phyloP scores from a whole-genome alignment of 2,329 filamentous ascomycete genomes.

The Beauveria varroae region DNA sequence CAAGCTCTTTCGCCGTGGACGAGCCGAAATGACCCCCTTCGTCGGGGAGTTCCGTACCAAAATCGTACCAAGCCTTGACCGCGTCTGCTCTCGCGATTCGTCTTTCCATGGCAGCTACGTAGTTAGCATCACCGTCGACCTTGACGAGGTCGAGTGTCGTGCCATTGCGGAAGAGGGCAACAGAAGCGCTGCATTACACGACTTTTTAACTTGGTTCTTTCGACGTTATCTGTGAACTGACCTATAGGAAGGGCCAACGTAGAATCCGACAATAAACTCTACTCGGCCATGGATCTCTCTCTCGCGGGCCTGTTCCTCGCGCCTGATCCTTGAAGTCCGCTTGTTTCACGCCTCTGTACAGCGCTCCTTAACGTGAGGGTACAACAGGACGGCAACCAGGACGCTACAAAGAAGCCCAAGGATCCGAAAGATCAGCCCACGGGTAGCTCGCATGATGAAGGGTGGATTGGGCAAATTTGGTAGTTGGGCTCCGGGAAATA shows the following conservation, averaged over 20 bases:
- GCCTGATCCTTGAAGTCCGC: background rate
- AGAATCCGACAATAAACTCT: background rate
- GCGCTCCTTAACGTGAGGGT: background rate
- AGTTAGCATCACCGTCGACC: background rate
- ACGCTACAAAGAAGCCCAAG: background rate
- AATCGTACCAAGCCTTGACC: background rate
- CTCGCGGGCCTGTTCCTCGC: background rate
- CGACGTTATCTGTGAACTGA: background rate
- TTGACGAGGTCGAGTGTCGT: background rate
- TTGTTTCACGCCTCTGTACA: background rate
- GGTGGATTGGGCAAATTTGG: no score
- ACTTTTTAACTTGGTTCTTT: background rate
- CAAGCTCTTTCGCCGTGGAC: background rate
- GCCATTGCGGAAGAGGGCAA: background rate
- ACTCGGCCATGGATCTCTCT: background rate
- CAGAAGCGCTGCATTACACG: background rate
- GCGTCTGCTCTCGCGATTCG: background rate
- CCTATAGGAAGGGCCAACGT: background rate
- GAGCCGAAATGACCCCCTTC: background rate
- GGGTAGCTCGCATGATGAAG: no score
- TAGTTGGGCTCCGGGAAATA: no score
- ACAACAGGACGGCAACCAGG: background rate
- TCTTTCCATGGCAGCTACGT: background rate
- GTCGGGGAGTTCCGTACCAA: background rate
- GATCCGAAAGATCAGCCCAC: no score